Percentiles rank a stretch among this genome's conserved stretches.
Evolutionary conservation across 1,139 yeast species (phyloP).

Genomic region (Zygoascus meyerae): DNA sequence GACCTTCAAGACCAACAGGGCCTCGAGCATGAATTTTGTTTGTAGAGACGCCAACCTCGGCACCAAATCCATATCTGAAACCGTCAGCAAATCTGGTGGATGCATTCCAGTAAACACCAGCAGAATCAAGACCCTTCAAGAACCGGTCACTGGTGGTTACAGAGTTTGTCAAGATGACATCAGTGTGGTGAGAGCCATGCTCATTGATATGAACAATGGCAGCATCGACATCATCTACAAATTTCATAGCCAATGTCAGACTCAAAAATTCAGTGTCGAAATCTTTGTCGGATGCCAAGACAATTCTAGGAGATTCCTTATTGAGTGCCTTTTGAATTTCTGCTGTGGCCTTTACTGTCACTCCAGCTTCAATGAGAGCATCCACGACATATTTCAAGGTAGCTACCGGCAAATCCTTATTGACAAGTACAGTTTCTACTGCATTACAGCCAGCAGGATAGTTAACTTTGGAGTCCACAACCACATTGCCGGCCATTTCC

Average conservation of each 20-base stretch:
- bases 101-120: slow-evolving; percentile 98
- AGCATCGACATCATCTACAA: slow-evolving; percentile 51
- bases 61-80: slow-evolving; percentile 95
- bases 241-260: slow-evolving; percentile 68
- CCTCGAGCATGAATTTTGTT: slow-evolving; percentile 97
- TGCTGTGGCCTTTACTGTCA: slow-evolving; percentile 62
- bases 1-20: slow-evolving; percentile 96
- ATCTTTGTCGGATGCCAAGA: slow-evolving; percentile 50
- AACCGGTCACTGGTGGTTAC: slow-evolving; percentile 66
- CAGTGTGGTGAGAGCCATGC: slow-evolving; percentile 96
- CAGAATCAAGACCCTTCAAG: slow-evolving; percentile 82
- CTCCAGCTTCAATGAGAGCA: slow-evolving; percentile 56
- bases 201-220: slow-evolving; percentile 80
- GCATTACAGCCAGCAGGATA: slow-evolving; percentile 99
- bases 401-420: slow-evolving; percentile 35
- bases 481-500: slow-evolving; percentile 65
- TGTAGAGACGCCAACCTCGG: slow-evolving; percentile 97
- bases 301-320: slow-evolving; percentile 31
- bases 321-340: slow-evolving; percentile 39
- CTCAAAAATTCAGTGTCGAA: slow-evolving; percentile 81
- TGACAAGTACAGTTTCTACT: slow-evolving; percentile 47
- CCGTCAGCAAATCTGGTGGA: slow-evolving; percentile 98
- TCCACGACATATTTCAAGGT: slow-evolving; percentile 37
- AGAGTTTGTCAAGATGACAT: slow-evolving; percentile 76
- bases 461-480: slow-evolving; percentile 85